Percentiles rank a stretch among this genome's conserved stretches.
phyloP scores from a whole-genome alignment of 2,329 filamentous ascomycete genomes.

The Stenocarpella maydis region DNA sequence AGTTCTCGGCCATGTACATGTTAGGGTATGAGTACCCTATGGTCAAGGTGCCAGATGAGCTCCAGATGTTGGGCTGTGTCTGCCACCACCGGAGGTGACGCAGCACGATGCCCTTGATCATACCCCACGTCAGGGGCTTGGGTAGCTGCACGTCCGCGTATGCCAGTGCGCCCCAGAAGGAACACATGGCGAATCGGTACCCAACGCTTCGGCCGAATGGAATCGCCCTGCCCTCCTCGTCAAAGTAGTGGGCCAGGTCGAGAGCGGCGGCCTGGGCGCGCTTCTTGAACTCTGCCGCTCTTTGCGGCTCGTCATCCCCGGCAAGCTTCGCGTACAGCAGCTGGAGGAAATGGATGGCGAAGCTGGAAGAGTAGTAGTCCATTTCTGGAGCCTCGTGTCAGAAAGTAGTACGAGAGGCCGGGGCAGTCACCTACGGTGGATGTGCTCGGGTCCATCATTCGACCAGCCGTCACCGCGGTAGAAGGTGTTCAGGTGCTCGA shows the following conservation, averaged over 20 bases:
- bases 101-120: slow-evolving; percentile 78
- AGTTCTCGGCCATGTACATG: slow-evolving; percentile 81
- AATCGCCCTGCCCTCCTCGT: slow-evolving; percentile 74
- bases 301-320: slow-evolving; percentile 69
- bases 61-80: slow-evolving; percentile 77
- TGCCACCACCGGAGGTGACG: slow-evolving; percentile 84
- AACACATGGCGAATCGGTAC: slow-evolving; percentile 87
- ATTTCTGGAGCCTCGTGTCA: slow-evolving; percentile 60
- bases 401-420: not conserved
- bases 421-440: slow-evolving; percentile 64
- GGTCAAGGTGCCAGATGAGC: slow-evolving; percentile 75
- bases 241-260: slow-evolving; percentile 80
- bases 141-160: slow-evolving; percentile 80
- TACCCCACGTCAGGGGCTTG: slow-evolving; percentile 77
- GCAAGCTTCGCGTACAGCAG: slow-evolving; percentile 79
- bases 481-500: slow-evolving; percentile 81
- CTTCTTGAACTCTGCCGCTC: slow-evolving; percentile 74
- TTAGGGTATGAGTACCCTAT: slow-evolving; percentile 83
- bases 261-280: slow-evolving; percentile 72
- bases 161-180: slow-evolving; percentile 81
- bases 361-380: slow-evolving; percentile 86
- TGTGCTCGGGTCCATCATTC: slow-evolving; percentile 80
- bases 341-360: slow-evolving; percentile 83
- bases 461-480: slow-evolving; percentile 86
- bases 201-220: slow-evolving; percentile 81